Evolutionary conservation across 176 grass and related monocot species (phyloP), one percentile per base, ranked within the genome.

Genomic region (Oryza glaberrima): DNA sequence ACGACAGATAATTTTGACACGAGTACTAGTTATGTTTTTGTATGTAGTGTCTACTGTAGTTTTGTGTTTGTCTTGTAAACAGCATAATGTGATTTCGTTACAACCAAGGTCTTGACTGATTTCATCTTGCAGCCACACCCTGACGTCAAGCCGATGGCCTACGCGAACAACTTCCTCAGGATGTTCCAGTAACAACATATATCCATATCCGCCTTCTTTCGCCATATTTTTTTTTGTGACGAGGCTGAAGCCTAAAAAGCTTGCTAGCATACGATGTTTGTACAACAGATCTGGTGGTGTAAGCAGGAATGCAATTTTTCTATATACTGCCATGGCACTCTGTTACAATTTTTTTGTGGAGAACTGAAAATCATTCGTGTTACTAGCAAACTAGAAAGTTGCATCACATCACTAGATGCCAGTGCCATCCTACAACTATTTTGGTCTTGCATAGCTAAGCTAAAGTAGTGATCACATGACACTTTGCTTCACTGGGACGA

Each of bases 131-230:
- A 97, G 94, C 72, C 91, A 23, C 91, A 97, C 75, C 91, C 91
- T 20, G 82, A 97, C 84, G 94, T 97, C 36, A 97, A 94, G 85
- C 87, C 94, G n/a, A 97, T 97, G 93, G 93, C 88, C 3, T 95
- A 95, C 66, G 88, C 93, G 19, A 95, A 58, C 69, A 95, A 92
- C 67, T 95, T 95, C 79, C 78, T 95, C 38, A 82, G 90, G 67
- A 79, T 95, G 76, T 90, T 95, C 70, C 90, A 91, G 67, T 95
- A 58, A 90, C 41, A 65, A 28, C 51, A 65, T n/a, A 81, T 46
- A 68, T 14, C 34, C 34, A 15, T 46, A 14, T 47, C 9, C 43
- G 8, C 15, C 16, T 20, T 58, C 46, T 32, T 30, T 77, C 20
- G 9, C 32, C 66, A 76, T 77, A 7, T 85, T 63, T 34, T 63